phyloP scores from a whole-genome alignment of 2,329 filamentous ascomycete genomes.

The Emergomyces orientalis region DNA sequence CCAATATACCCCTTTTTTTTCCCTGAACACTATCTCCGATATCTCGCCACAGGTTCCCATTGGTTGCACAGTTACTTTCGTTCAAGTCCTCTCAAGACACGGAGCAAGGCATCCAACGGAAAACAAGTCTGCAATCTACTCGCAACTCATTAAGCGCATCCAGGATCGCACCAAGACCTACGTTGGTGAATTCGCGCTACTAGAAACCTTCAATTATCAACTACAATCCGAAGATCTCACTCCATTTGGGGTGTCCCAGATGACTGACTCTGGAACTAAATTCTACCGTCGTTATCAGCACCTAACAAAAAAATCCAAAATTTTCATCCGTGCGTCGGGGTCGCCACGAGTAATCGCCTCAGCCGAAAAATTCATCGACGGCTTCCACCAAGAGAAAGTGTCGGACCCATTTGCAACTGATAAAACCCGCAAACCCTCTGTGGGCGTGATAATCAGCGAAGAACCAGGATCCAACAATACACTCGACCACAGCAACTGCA shows the following conservation, averaged over 20 bases:
- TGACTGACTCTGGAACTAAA: conserved; percentile 64
- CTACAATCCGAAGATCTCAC: conserved; percentile 63
- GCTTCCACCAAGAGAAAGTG: conserved; percentile 54
- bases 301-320: conserved; percentile 50
- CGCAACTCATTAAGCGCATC: conserved; percentile 55
- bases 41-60: conserved; percentile 52
- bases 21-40: conserved; percentile 51
- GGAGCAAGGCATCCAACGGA: conserved; percentile 72
- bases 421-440: conserved; percentile 42
- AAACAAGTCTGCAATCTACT: conserved; percentile 57
- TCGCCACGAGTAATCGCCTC: conserved; percentile 65
- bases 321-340: conserved; percentile 64
- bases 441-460: conserved; percentile 64
- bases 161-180: conserved; percentile 50
- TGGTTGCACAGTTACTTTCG: conserved; percentile 69
- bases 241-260: conserved; percentile 56
- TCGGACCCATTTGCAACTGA: conserved; percentile 31
- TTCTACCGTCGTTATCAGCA: conserved; percentile 65
- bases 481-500: conserved; percentile 64
- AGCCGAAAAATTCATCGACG: conserved; percentile 64
- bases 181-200: conserved; percentile 56
- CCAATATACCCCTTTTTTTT: conserved; percentile 79
- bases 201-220: conserved; percentile 61
- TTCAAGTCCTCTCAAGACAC: conserved; percentile 71
- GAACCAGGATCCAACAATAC: conserved; percentile 64